Conservation (phyloP, 805 yeast species). For the Teunomyces aglyptinius region DNA sequence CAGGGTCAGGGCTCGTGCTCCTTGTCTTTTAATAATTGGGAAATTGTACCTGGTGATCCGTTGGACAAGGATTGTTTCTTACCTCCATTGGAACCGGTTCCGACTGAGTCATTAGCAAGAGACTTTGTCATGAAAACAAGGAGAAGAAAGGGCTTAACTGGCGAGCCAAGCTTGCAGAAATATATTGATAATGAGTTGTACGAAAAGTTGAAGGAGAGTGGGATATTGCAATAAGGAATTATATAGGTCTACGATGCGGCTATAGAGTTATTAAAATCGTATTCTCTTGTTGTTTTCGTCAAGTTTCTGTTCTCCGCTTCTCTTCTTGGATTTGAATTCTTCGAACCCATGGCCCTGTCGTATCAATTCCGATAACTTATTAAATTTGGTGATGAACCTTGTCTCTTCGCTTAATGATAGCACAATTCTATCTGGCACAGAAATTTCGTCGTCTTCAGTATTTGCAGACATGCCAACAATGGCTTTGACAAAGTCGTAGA, state of each 20-base stretch:
- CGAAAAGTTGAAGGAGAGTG: slow-evolving; percentile 51
- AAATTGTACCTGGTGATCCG: slow-evolving; percentile 87
- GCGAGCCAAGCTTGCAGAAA: slow-evolving; percentile 57
- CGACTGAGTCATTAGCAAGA: slow-evolving; percentile 66
- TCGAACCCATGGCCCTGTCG: slow-evolving; percentile 20
- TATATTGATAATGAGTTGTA: slow-evolving; percentile 65
- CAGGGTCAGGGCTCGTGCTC: slow-evolving; percentile 76
- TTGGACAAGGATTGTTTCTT: slow-evolving; percentile 62
- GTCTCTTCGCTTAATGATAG: slow-evolving; percentile 10
- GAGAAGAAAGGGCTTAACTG: slow-evolving; percentile 78
- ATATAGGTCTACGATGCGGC: slow-evolving; percentile 4
- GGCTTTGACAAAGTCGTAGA: slow-evolving; percentile 26
- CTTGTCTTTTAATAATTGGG: slow-evolving; percentile 69
- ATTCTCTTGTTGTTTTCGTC: slow-evolving; percentile 1
- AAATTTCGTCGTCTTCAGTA: slow-evolving; percentile 6
- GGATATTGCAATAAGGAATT: slow-evolving; percentile 19
- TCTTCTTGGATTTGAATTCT: background rate
- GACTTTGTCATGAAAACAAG: slow-evolving; percentile 90
- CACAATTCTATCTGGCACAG: background rate
- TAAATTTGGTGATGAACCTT: slow-evolving; percentile 28
- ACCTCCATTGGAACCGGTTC: slow-evolving; percentile 76
- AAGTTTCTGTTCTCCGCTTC: background rate
- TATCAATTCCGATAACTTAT: slow-evolving; percentile 19
- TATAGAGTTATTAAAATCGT: background rate
- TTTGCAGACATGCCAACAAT: slow-evolving; percentile 18